A percentile compares a stretch with the other conserved stretches of the same genome.
Conservation (phyloP, 2,329 filamentous ascomycete genomes). For the Beauveria medogensis region DNA sequence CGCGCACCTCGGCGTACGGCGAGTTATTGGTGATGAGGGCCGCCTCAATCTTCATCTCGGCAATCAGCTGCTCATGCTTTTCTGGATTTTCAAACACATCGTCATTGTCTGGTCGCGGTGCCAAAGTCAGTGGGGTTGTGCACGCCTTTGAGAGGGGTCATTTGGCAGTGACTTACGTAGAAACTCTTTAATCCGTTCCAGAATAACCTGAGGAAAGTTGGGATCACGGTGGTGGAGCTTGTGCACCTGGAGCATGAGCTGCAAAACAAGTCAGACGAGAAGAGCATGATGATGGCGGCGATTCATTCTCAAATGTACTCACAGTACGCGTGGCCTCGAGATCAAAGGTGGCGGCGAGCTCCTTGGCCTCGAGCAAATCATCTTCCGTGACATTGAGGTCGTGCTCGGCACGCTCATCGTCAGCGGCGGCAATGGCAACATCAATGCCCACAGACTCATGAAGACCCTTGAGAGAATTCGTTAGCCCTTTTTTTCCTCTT, state of each 20-base stretch:
- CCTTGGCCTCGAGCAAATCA: conserved; percentile 25
- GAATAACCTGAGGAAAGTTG: conserved; percentile 19
- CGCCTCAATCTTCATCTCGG: conserved; percentile 25
- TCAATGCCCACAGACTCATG: neutral
- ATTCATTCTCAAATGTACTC: neutral
- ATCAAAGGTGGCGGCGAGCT: conserved; percentile 20
- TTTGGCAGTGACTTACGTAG: conserved; percentile 9
- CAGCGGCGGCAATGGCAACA: neutral
- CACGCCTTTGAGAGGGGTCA: neutral
- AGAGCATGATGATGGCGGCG: neutral
- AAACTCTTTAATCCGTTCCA: conserved; percentile 20
- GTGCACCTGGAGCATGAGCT: conserved; percentile 18
- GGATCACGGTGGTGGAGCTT: conserved; percentile 21
- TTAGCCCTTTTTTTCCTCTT: neutral
- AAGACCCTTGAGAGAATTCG: neutral
- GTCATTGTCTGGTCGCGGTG: conserved; percentile 14
- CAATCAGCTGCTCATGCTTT: conserved; percentile 26
- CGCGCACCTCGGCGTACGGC: conserved; percentile 27
- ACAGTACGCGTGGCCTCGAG: conserved; percentile 20
- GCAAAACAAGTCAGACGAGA: neutral
- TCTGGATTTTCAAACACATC: conserved; percentile 29
- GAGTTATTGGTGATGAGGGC: conserved; percentile 23
- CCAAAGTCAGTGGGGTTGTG: no score
- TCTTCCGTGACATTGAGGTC: conserved; percentile 25
- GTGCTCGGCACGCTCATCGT: conserved; percentile 7